These are phyloP conservation scores for Kalaharituber pfeilii DNA, from an alignment of 2,329 filamentous ascomycete genomes.

Conservation along the genomic window DNA sequence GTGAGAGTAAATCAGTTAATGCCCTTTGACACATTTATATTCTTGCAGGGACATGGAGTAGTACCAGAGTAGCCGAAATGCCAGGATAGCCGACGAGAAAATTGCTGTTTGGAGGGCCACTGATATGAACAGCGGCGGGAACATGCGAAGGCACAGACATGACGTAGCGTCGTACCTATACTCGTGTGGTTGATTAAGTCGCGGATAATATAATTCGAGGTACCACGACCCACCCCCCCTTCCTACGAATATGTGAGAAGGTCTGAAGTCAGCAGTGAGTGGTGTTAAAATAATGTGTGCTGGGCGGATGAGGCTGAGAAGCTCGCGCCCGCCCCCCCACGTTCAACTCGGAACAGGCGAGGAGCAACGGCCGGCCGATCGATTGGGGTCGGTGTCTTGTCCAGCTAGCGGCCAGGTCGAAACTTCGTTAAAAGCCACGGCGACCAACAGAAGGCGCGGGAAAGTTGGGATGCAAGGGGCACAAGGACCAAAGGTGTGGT, in stretches of 20 bases:
- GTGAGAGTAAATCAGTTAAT: slow-evolving; percentile 7
- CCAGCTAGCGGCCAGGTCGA: background rate
- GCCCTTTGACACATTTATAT: background rate
- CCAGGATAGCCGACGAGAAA: slow-evolving; percentile 94
- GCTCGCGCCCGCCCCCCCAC: background rate
- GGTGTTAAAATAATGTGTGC: too few relatives aligned
- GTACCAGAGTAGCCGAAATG: slow-evolving; percentile 89
- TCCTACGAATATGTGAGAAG: background rate
- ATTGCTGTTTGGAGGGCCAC: slow-evolving; percentile 89
- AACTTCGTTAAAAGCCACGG: too few relatives aligned
- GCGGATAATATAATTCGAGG: slow-evolving; percentile 2
- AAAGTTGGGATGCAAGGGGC: background rate
- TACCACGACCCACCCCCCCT: background rate
- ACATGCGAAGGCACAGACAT: slow-evolving; percentile 22
- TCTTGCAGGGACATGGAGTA: slow-evolving; percentile 25
- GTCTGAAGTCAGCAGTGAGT: background rate
- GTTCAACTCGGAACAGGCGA: background rate
- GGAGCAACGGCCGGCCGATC: background rate
- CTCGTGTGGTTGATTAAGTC: slow-evolving; percentile 1
- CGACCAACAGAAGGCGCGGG: background rate
- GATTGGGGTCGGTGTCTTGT: background rate
- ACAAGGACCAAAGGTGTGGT: background rate
- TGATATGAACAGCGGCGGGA: slow-evolving; percentile 83
- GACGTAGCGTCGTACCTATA: background rate
- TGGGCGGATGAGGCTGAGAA: background rate